phyloP scores from a whole-genome alignment of 768 basidiomycete species.

The Kwoniella sp. region DNA sequence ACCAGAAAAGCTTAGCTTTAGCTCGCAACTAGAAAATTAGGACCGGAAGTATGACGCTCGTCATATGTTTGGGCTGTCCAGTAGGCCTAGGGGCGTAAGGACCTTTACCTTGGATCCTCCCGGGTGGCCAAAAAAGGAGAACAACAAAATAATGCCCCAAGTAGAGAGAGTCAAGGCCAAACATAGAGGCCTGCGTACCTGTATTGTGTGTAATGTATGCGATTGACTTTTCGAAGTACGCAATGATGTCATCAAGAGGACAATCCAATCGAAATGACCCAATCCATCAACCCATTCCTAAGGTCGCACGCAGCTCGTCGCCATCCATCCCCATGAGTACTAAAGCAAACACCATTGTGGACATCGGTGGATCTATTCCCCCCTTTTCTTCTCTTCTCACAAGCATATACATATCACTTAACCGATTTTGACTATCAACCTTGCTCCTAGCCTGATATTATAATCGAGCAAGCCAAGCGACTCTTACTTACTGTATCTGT shows the following conservation, averaged over 20 bases:
- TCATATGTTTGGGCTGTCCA: neutral
- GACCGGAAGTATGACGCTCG: conserved; percentile 1
- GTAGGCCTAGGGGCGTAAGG: too few species aligned
- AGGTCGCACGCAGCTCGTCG: neutral
- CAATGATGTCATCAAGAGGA: neutral
- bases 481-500: conserved; percentile 20
- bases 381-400: neutral
- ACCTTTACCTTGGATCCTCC: neutral
- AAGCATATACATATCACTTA: neutral
- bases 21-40: neutral
- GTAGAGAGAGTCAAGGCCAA: neutral
- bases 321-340: conserved; percentile 9
- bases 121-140: neutral
- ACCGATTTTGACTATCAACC: neutral
- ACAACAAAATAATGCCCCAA: too few species aligned
- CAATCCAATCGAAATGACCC: conserved; percentile 2
- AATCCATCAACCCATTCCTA: neutral
- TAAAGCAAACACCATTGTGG: neutral
- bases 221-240: neutral
- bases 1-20: too few species aligned
- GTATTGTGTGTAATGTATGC: neutral
- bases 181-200: neutral
- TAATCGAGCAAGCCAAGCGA: conserved; percentile 12
- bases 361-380: neutral
- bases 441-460: neutral